Conservation (phyloP, 495 filamentous ascomycete genomes). For the Neurospora sp. region DNA sequence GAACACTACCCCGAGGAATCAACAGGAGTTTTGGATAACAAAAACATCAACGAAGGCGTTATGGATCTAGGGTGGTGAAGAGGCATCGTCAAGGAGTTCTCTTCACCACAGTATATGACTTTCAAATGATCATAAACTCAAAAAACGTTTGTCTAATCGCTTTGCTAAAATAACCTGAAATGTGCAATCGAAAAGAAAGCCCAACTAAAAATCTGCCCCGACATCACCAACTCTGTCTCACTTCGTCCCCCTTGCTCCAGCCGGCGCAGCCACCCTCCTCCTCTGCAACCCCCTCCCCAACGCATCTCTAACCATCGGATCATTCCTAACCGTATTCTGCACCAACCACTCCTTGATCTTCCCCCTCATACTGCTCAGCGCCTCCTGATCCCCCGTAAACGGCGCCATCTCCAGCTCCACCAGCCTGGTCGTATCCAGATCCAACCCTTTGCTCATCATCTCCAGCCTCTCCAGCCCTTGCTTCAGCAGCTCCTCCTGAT, state of each 20-base stretch:
- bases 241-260: constrained; percentile 43
- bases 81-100: background rate
- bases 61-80: background rate
- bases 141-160: background rate
- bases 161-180: background rate
- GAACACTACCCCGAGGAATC: background rate
- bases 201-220: background rate
- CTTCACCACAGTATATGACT: background rate
- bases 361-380: constrained; percentile 45
- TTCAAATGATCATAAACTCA: background rate
- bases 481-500: constrained; percentile 25
- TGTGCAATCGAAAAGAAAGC: background rate
- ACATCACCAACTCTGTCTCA: constrained; percentile 8
- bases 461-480: constrained; percentile 51
- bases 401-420: constrained; percentile 71
- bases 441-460: constrained; percentile 40
- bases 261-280: constrained; percentile 45
- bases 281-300: constrained; percentile 52
- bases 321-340: constrained; percentile 58
- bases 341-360: constrained; percentile 72
- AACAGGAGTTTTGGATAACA: background rate
- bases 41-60: background rate
- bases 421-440: constrained; percentile 58
- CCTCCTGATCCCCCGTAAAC: constrained; percentile 62
- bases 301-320: constrained; percentile 68